Evolutionary conservation across 2,329 filamentous ascomycete species (phyloP), one percentile per base, ranked within the genome.

Genomic region (Fusarium humuli): DNA sequence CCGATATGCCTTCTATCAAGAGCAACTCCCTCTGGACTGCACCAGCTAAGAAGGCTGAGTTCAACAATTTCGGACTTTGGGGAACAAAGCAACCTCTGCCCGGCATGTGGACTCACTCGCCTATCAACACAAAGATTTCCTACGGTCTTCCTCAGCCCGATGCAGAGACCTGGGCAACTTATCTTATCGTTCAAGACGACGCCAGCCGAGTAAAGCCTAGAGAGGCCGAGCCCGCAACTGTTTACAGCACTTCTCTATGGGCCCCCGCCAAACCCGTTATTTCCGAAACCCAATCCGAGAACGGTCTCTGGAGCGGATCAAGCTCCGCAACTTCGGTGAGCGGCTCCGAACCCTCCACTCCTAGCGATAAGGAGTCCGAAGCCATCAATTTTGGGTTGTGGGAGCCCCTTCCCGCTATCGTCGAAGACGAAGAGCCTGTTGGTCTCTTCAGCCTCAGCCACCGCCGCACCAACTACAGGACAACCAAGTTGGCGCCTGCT

Each of bases 1-100:
- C 76, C 12, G 76, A 78, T 47, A 70, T 77, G 14, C 62, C 70
- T 18, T 58, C 71, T 16, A 76, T 84, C 37, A 76, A 81, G 64
- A 83, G 81, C 70, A 74, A 72, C 18, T 61, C 77, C 7, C 70
- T 84, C 42, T 84, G 82, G 82, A 55, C 63, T 32, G 64, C 64
- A 16, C 56, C 73, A 11, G 41, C 61, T 16, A 73, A 73, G 57
- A 71, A 71, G 62, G 44, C 45, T 20, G 58, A 69, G 46, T 29
- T 57, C 46, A 63, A 58, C 37, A 64, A 61, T 47, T 57, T 71
- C 55, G 73, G 73, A 53, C 73, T 75, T 57, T 75, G 73, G 73
- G 65, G 62, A 52, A 67, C 63, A 18, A 67, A 58, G 55, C 65
- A 65, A 54, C 64, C 72, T 29, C 55, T 69, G 22, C 62, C 65